Conservation (phyloP, 805 yeast species). For the Metschnikowia rubicola region DNA sequence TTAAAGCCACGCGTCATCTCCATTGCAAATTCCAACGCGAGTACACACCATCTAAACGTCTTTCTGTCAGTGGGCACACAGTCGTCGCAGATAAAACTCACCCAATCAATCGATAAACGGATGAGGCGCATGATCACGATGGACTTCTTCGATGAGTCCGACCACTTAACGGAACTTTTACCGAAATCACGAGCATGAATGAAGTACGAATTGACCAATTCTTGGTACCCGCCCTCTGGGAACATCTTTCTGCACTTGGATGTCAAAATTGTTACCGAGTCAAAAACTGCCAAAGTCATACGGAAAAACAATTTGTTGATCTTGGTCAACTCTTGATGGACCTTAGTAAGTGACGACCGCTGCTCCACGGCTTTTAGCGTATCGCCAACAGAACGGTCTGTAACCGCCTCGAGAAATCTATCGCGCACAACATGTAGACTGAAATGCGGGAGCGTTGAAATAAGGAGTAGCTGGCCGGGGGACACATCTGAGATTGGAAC, state of each 20-base stretch:
- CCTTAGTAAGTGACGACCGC: slow-evolving; percentile 66
- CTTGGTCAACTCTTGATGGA: slow-evolving; percentile 67
- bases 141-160: slow-evolving; percentile 65
- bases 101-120: slow-evolving; percentile 82
- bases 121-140: slow-evolving; percentile 69
- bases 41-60: slow-evolving; percentile 94
- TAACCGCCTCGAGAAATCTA: slow-evolving; percentile 52
- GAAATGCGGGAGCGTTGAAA: slow-evolving; percentile 62
- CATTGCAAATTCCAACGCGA: slow-evolving; percentile 95
- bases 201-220: slow-evolving; percentile 68
- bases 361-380: slow-evolving; percentile 48
- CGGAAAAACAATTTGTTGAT: slow-evolving; percentile 65
- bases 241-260: slow-evolving; percentile 52
- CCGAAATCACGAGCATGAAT: slow-evolving; percentile 81
- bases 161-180: slow-evolving; percentile 59
- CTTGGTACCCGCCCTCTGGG: slow-evolving; percentile 61
- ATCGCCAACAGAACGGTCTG: slow-evolving; percentile 43
- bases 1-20: slow-evolving; percentile 88
- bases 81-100: slow-evolving; percentile 87
- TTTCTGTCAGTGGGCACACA: slow-evolving; percentile 88
- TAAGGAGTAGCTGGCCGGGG: slow-evolving; percentile 63
- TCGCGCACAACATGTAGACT: slow-evolving; percentile 53
- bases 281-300: slow-evolving; percentile 62
- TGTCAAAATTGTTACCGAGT: slow-evolving; percentile 50
- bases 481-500: slow-evolving; percentile 55